These are phyloP conservation scores for Beauveria varroae DNA, from an alignment of 2,329 filamentous ascomycete genomes.

Conservation along the genomic window DNA sequence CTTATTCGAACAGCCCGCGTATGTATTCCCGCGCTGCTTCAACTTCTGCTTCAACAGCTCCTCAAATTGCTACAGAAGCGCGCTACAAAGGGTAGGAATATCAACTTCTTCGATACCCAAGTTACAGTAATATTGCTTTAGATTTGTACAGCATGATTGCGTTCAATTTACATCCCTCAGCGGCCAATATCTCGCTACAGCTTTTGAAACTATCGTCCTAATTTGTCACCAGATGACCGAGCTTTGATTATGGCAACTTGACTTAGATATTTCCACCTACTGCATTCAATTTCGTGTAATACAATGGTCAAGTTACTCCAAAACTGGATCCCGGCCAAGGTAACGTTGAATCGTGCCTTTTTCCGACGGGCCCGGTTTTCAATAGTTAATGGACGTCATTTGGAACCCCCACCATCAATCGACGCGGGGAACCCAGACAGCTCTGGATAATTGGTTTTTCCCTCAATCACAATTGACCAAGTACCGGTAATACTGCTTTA, in stretches of 20 bases:
- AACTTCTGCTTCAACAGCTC: not conserved
- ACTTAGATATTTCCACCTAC: not conserved
- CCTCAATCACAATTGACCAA: not conserved
- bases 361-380: not conserved
- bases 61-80: not conserved
- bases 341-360: constrained; percentile 8
- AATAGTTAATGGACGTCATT: constrained; percentile 1
- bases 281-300: not conserved
- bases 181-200: too few relatives aligned
- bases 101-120: not conserved
- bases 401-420: constrained; percentile 1
- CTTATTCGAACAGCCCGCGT: not conserved
- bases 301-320: not conserved
- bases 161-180: too few relatives aligned
- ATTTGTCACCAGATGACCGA: too few relatives aligned
- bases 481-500: too few relatives aligned
- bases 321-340: constrained; percentile 5
- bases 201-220: too few relatives aligned
- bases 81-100: not conserved
- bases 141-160: not conserved
- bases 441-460: not conserved
- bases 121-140: not conserved
- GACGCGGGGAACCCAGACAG: not conserved
- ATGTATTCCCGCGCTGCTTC: not conserved
- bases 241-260: not conserved